A percentile compares a stretch with the other conserved stretches of the same genome.
Conservation (phyloP, 441 rosid species). For the Melastoma candidum region DNA sequence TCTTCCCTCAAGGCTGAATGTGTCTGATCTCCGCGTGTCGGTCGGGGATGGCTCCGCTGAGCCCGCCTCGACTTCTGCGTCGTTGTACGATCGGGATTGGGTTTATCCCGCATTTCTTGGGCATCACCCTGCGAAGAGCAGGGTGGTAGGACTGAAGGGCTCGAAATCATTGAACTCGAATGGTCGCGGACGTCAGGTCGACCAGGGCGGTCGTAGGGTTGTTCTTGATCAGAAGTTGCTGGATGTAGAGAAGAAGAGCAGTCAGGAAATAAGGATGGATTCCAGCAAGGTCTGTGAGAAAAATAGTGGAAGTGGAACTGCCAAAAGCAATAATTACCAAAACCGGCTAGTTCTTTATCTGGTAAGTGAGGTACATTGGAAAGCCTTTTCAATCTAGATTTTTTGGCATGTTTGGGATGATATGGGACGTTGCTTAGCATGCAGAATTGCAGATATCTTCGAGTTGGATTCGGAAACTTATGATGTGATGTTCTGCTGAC, state of each 20-base stretch:
- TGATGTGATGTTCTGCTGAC: background rate
- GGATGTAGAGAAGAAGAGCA: constrained; percentile 20
- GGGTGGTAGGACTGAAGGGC: constrained; percentile 23
- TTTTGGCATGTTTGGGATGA: no score
- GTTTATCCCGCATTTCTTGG: constrained; percentile 60
- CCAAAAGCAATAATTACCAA: no score
- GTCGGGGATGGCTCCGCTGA: constrained; percentile 14
- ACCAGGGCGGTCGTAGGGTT: constrained; percentile 5
- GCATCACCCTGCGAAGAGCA: constrained; percentile 34
- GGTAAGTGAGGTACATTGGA: no score
- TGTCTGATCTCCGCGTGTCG: constrained; percentile 32
- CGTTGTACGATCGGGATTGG: constrained; percentile 48
- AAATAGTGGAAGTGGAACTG: no score
- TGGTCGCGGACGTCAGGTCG: background rate
- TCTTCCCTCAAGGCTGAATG: constrained; percentile 7
- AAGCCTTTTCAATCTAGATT: no score
- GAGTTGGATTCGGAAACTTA: no score
- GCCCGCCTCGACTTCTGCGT: constrained; percentile 10
- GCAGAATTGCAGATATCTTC: no score
- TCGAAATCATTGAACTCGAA: constrained; percentile 11
- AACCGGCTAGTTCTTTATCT: no score
- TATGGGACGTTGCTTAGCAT: no score
- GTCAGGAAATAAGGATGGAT: constrained; percentile 5
- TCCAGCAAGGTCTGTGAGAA: constrained; percentile 21
- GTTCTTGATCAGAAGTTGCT: constrained; percentile 21